Percentiles rank a stretch among this genome's conserved stretches.
phyloP scores from a whole-genome alignment of 768 basidiomycete genomes.

The Ramaria rubella region DNA sequence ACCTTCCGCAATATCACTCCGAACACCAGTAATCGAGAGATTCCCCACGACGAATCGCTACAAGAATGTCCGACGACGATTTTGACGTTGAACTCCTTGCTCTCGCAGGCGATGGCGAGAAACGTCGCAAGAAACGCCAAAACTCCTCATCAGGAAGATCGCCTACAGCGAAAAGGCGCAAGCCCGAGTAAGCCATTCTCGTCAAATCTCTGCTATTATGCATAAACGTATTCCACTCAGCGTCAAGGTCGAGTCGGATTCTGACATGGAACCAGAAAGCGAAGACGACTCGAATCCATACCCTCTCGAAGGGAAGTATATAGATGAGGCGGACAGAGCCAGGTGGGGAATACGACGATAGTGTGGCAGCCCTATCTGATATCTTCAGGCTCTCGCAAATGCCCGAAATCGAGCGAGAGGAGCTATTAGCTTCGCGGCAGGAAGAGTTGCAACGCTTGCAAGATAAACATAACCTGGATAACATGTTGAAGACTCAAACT shows the following conservation, averaged over 20 bases:
- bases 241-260: constrained; percentile 36
- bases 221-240: constrained; percentile 24
- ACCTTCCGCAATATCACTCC: no score
- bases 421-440: constrained; percentile 68
- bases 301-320: constrained; percentile 88
- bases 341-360: constrained; percentile 44
- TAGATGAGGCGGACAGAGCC: constrained; percentile 75
- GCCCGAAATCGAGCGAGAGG: constrained; percentile 87
- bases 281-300: constrained; percentile 61
- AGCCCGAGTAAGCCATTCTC: constrained; percentile 53
- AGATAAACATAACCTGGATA: constrained; percentile 64
- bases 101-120: constrained; percentile 67
- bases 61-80: constrained; percentile 13
- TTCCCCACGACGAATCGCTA: no score
- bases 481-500: constrained; percentile 65
- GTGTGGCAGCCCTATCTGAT: constrained; percentile 18
- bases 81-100: constrained; percentile 65
- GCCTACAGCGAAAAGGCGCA: constrained; percentile 57
- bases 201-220: constrained; percentile 22
- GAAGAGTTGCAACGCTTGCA: constrained; percentile 75
- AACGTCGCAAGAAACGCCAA: constrained; percentile 55
- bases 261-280: constrained; percentile 57
- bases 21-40: no score
- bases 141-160: constrained; percentile 30
- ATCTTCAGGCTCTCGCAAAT: constrained; percentile 59